phyloP scores from a whole-genome alignment of 352 stramenopile genomes.

The Globisporangium paroecandrum region DNA sequence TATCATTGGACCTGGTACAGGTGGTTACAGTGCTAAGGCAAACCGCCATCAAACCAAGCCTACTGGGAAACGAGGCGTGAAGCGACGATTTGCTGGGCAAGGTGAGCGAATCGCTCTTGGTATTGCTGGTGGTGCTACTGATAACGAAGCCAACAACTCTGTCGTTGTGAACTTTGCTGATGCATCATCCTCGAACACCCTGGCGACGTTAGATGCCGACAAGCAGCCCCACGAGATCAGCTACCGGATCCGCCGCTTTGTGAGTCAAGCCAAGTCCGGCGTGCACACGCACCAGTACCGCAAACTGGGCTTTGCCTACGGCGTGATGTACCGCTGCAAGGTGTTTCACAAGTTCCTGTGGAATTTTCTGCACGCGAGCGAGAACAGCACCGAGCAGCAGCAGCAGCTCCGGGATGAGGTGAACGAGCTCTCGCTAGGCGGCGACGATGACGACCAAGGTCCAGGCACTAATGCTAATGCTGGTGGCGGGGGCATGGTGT shows the following conservation, averaged over 20 bases:
- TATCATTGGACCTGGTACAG: neutral
- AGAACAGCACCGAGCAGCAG: conserved; percentile 17
- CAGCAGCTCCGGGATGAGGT: conserved; percentile 37
- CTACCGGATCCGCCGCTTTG: conserved; percentile 68
- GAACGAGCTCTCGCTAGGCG: conserved; percentile 36
- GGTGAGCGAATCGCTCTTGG: neutral
- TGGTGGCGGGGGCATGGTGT: conserved; percentile 47
- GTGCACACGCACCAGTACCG: conserved; percentile 66
- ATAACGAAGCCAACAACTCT: neutral
- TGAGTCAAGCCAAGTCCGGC: conserved; percentile 51
- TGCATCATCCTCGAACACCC: neutral
- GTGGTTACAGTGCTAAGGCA: neutral
- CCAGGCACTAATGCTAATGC: neutral
- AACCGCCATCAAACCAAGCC: neutral
- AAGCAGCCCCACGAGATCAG: conserved; percentile 39
- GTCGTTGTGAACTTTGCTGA: neutral
- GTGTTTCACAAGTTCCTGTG: conserved; percentile 73
- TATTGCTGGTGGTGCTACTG: neutral
- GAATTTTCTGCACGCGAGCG: conserved; percentile 51
- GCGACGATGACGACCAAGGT: conserved; percentile 20
- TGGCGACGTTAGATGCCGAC: neutral
- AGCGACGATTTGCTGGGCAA: conserved; percentile 9
- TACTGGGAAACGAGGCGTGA: neutral
- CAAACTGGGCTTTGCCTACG: conserved; percentile 75
- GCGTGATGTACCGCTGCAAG: conserved; percentile 83